Evolutionary conservation across 2,329 filamentous ascomycete genomes (phyloP), one percentile per base, ranked within the genome.

Genomic region (Arthroderma sp.): DNA sequence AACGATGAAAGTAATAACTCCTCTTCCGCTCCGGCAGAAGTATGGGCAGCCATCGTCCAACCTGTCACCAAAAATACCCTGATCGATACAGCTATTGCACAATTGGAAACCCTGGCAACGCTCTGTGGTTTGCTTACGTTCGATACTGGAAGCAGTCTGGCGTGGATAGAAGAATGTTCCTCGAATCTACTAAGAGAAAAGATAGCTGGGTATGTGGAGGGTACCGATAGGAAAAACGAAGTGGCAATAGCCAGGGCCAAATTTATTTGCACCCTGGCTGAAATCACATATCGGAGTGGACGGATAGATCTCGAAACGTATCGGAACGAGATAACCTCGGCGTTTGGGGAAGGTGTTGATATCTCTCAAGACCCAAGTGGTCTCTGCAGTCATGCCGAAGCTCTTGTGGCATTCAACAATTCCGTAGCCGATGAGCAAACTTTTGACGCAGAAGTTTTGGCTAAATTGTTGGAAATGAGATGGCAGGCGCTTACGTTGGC

Each of bases 11-110:
- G 15, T 22, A 22, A 22, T 22, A 22, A 22, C 15, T 22, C 15
- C 15, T 22, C 57, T 9, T 56, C 56, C 39, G 47, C 57, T 29
- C 58, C 59, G 37, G 60, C 73, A 33, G 78, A 78, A 48, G 73
- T 80, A 53, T 83, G 78, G 73, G 80, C 78, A 11, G 74, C 70
- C 3, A 70, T 85, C n/a, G 69, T 81, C 44, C 78, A 81, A 50
- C 77, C 80, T 0, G 66, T 83, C 28, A 81, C 79, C 1, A 72
- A 75, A 28, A 69, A 72, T 40, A 77, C 77, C 1, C 70, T 86
- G 5, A 65, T 85, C 1, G 82, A 86, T 49, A 85, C 80, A 0
- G 70, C 78, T 9, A 67, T 82, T 30, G 78, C 80, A 4, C 77
- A 81, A 50, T 60, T 85, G 42, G 76, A 65, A 52, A 73, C 63